Base-by-base conservation (phyloP, 495 filamentous ascomycete species). In the Aspergillus heteromorphus region DNA sequence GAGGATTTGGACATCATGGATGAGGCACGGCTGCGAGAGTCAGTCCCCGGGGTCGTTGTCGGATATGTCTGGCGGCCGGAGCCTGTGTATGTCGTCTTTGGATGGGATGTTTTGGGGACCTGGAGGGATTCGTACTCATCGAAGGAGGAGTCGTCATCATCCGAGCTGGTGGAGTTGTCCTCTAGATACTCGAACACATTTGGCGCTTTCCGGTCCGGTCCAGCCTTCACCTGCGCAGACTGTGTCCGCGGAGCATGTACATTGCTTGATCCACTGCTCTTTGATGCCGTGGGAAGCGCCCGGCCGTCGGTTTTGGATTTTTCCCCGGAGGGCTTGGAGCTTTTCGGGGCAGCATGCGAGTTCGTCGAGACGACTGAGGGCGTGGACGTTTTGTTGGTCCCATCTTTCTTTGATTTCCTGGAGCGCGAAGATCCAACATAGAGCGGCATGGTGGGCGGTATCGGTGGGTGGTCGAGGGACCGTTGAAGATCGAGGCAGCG, bases 131-230 rank as follows among this genome's bases (percentile, higher is more conserved):
- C 17, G 20, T 66, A 63, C 5, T 64, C 62, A 17, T 64, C 64
- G n/a, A 56, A 54, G 14, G 59, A 59, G 10, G 63, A 63, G 17
- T 59, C 62, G n/a, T 55, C 54, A 17, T 63, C 57, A 10, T 60
- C 57, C 16, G 64, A 57, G 1, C 63, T 58, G 4, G 64, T 62
- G 20, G 64, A 63, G 29, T 64, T 59, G 14, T 64, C 49, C 8
- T 75, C 68, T 0, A 77, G 64, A 25, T 69, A 77, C 42, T 77
- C 66, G 56, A 77, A 77, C 8, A 77, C 74, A 56, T 75, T 68
- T 5, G 69, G 70, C 14, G 58, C 50, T 19, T 61, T 66, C 19
- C 60, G 63, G 13, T 61, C 48, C 5, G 64, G 41, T 36, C 58
- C 65, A 10, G 49, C 17, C 45, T 64, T 66, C 20, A 47, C 48